Percentiles rank a stretch among this genome's conserved stretches.
These are phyloP conservation scores for Diddensiella santjacobensis DNA, from an alignment of 805 yeast genomes.

Conservation along the genomic window DNA sequence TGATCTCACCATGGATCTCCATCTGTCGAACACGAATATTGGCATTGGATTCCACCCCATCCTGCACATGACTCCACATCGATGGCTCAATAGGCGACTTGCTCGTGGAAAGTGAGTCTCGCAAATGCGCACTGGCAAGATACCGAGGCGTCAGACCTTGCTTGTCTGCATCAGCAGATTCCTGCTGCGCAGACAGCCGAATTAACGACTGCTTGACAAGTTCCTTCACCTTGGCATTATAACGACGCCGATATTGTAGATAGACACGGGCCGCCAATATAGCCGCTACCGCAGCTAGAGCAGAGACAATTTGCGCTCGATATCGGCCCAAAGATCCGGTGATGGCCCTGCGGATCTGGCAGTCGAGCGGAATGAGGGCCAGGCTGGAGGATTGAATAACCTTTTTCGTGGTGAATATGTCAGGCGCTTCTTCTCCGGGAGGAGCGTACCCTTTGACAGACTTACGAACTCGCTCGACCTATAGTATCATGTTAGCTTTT, in stretches of 20 bases:
- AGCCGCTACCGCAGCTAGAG: background rate
- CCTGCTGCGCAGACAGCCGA: conserved; percentile 16
- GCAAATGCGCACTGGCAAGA: conserved; percentile 17
- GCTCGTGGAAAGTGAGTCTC: conserved; percentile 15
- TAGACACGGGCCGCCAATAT: conserved; percentile 6
- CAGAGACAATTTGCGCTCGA: conserved; percentile 16
- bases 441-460: conserved; percentile 17
- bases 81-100: conserved; percentile 1
- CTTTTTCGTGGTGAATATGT: conserved; percentile 15
- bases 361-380: conserved; percentile 22
- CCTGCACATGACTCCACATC: conserved; percentile 55
- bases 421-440: conserved; percentile 17
- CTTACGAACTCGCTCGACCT: conserved; percentile 21
- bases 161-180: conserved; percentile 17
- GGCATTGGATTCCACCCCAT: conserved; percentile 58
- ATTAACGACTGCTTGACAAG: conserved; percentile 10
- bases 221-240: conserved; percentile 4
- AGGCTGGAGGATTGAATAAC: conserved; percentile 24
- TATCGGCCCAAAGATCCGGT: conserved; percentile 20
- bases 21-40: conserved; percentile 58
- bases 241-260: background rate
- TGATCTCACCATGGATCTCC: conserved; percentile 83
- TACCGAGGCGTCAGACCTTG: conserved; percentile 20
- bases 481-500: background rate
- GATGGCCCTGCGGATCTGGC: conserved; percentile 20